Conservation (phyloP, 2,329 filamentous ascomycete genomes). For the Colletotrichum graminicola region DNA sequence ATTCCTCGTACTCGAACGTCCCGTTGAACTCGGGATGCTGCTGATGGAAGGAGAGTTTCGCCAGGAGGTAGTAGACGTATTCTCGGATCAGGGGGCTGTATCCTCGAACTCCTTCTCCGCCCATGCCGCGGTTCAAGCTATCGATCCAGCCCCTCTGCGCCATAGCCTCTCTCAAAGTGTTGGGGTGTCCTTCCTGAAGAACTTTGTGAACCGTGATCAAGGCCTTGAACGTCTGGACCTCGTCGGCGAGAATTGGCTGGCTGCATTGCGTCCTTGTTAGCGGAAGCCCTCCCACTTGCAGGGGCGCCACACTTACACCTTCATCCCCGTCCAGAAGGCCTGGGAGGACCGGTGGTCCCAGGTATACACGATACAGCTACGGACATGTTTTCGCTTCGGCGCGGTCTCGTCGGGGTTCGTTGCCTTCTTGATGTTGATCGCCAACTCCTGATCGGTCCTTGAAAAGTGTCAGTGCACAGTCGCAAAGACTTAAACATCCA, state of each 20-base stretch:
- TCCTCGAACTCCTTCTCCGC: constrained; percentile 86
- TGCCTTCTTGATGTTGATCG: constrained; percentile 78
- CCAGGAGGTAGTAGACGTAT: constrained; percentile 95
- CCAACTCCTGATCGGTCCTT: constrained; percentile 76
- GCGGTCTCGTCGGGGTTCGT: constrained; percentile 77
- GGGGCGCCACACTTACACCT: constrained; percentile 78
- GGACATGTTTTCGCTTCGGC: constrained; percentile 90
- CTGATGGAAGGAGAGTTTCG: constrained; percentile 96
- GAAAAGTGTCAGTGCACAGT: constrained; percentile 33
- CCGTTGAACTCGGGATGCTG: constrained; percentile 99
- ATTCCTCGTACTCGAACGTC: constrained; percentile 98
- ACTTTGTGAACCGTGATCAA: constrained; percentile 98
- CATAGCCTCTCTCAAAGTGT: constrained; percentile 89
- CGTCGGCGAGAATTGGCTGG: constrained; percentile 97
- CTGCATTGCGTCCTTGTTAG: constrained; percentile 57
- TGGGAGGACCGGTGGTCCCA: constrained; percentile 98
- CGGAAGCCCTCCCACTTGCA: neutral
- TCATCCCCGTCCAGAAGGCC: constrained; percentile 98
- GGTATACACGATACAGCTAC: constrained; percentile 97
- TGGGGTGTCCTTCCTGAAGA: constrained; percentile 93
- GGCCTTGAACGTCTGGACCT: constrained; percentile 98
- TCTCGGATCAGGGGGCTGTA: constrained; percentile 95
- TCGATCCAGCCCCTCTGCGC: constrained; percentile 92
- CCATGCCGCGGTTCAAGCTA: constrained; percentile 85
- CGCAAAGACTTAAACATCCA: constrained; percentile 1